Evolutionary conservation across 345 rosid genomes (phyloP).

Genomic region (Eucalyptus paniculata): DNA sequence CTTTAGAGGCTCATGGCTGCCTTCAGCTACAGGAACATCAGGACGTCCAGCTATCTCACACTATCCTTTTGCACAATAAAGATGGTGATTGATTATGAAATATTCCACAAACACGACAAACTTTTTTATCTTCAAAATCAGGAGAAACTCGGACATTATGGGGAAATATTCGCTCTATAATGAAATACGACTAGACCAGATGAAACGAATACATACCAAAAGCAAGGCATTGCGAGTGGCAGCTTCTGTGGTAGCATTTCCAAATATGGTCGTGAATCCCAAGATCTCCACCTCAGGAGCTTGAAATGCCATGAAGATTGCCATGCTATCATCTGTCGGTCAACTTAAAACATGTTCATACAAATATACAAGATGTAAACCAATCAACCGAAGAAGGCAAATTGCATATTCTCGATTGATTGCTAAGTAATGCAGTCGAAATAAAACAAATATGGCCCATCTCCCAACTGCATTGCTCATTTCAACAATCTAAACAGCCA

Average conservation of each 20-base stretch:
- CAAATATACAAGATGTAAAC: not conserved
- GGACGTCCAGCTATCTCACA: conserved; percentile 91
- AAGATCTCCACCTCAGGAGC: conserved; percentile 59
- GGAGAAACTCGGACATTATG: not conserved
- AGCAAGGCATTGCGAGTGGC: conserved; percentile 84
- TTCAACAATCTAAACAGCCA: not conserved
- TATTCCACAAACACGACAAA: conserved; percentile 1
- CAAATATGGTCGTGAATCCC: conserved; percentile 86
- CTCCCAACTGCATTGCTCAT: not conserved
- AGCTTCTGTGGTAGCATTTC: conserved; percentile 58
- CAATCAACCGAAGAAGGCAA: not conserved
- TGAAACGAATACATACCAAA: conserved; percentile 37
- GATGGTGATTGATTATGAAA: conserved; percentile 38
- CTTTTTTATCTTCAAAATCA: not conserved
- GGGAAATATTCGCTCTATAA: not conserved
- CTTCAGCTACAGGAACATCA: conserved; percentile 81
- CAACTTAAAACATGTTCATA: not conserved
- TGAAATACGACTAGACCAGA: not conserved
- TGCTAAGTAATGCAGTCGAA: not conserved
- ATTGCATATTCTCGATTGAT: not conserved
- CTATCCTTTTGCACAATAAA: conserved; percentile 64
- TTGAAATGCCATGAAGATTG: conserved; percentile 93
- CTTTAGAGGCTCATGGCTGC: conserved; percentile 72
- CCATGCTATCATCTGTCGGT: conserved; percentile 79
- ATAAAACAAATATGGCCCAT: not conserved